Percentiles rank a stretch among this genome's conserved stretches.
These are phyloP conservation scores for Closterium sp. DNA, from an alignment of 139 green algal genomes.

Conservation along the genomic window DNA sequence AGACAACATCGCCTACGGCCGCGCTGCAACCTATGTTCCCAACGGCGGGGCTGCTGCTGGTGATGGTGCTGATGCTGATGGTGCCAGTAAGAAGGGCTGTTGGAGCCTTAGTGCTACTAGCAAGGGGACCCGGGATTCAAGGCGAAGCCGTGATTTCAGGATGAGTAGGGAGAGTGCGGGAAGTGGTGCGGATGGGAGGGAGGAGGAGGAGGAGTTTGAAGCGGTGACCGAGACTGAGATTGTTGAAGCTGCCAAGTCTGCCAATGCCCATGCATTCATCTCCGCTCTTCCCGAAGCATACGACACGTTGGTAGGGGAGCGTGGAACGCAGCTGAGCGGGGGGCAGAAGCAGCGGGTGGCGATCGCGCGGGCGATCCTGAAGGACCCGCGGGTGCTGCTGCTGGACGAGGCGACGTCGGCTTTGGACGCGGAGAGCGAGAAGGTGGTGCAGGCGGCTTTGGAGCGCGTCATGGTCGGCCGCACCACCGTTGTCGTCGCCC, in stretches of 20 bases:
- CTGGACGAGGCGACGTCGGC: conserved; percentile 61
- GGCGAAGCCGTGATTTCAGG: not conserved
- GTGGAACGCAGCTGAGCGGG: conserved; percentile 74
- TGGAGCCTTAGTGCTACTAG: not conserved
- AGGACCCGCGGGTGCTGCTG: conserved; percentile 78
- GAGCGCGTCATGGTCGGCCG: conserved; percentile 71
- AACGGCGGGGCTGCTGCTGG: not conserved
- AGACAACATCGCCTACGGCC: conserved; percentile 56
- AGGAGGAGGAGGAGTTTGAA: not conserved
- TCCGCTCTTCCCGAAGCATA: conserved; percentile 64
- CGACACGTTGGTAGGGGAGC: conserved; percentile 79
- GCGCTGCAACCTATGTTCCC: conserved; percentile 1
- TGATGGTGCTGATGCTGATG: not conserved
- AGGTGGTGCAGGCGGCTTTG: conserved; percentile 75
- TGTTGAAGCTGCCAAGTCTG: conserved; percentile 65
- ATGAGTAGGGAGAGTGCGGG: not conserved
- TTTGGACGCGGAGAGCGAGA: conserved; percentile 38
- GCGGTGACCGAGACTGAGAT: conserved; percentile 60
- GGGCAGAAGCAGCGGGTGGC: conserved; percentile 91
- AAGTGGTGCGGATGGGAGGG: not conserved
- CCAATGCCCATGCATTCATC: conserved; percentile 83
- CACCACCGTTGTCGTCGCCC: conserved; percentile 85
- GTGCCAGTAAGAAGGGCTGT: not conserved
- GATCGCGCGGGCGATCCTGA: conserved; percentile 85
- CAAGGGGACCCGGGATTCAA: not conserved